These are phyloP conservation scores for Neurospora sp. DNA, from an alignment of 495 filamentous ascomycete species.

Conservation along the genomic window DNA sequence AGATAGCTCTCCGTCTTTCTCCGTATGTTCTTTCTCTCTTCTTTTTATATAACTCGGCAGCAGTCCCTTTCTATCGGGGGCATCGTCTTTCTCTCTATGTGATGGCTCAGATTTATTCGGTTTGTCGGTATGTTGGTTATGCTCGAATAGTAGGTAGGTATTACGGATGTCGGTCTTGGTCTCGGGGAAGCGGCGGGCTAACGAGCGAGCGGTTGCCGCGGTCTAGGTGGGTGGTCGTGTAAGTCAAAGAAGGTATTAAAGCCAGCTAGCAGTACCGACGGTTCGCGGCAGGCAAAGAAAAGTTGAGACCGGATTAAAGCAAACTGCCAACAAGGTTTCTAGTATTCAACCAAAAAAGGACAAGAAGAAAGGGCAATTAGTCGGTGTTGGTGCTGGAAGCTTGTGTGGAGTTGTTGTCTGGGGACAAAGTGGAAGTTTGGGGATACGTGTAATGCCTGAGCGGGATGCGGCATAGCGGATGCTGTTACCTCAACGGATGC, in stretches of 20 bases:
- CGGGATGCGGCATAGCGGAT: neutral
- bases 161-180: neutral
- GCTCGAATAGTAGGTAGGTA: neutral
- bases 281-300: neutral
- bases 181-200: neutral
- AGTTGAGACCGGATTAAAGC: neutral
- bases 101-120: neutral
- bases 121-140: neutral
- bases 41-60: neutral
- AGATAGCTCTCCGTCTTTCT: neutral
- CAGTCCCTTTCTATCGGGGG: neutral
- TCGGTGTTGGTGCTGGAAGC: neutral
- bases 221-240: neutral
- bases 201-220: neutral
- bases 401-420: neutral
- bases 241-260: neutral
- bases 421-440: neutral
- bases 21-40: neutral
- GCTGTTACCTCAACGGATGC: neutral
- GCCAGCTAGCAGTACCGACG: neutral
- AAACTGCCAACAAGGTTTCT: neutral
- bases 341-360: neutral
- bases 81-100: neutral
- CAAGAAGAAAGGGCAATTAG: neutral
- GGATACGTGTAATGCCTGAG: neutral